Evolutionary conservation across 768 basidiomycete species (phyloP).

Genomic region (Pleurotus giganteus): DNA sequence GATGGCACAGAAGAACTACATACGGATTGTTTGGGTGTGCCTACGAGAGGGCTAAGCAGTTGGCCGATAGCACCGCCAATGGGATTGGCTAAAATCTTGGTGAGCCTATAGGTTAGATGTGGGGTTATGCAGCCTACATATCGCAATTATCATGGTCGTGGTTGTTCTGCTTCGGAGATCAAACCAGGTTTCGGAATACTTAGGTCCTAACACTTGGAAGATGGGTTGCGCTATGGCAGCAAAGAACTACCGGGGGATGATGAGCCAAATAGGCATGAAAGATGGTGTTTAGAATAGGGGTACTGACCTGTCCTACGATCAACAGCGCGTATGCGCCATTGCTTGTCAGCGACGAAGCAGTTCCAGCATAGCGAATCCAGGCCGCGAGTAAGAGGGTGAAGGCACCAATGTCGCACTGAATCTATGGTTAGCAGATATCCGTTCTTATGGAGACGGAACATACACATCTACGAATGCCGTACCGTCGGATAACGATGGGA

Average conservation of each 20-base stretch:
- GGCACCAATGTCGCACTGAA: constrained; percentile 64
- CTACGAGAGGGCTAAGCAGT: constrained; percentile 63
- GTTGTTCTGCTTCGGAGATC: constrained; percentile 73
- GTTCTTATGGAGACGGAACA: constrained; percentile 24
- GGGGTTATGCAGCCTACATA: constrained; percentile 32
- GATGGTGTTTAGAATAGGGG: too few species aligned
- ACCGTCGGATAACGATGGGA: constrained; percentile 55
- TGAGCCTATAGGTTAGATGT: too few species aligned
- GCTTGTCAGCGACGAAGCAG: constrained; percentile 48
- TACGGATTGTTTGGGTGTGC: constrained; percentile 57
- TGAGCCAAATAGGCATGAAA: too few species aligned
- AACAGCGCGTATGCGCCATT: constrained; percentile 61
- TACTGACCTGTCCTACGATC: constrained; percentile 64
- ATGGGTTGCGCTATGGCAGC: constrained; percentile 65
- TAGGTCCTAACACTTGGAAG: constrained; percentile 77
- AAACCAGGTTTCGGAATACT: constrained; percentile 85
- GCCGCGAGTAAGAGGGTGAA: constrained; percentile 54
- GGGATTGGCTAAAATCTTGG: constrained; percentile 60
- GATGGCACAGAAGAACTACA: constrained; percentile 15
- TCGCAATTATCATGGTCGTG: constrained; percentile 61
- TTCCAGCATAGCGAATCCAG: constrained; percentile 80
- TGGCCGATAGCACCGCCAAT: constrained; percentile 74
- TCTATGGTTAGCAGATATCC: not conserved
- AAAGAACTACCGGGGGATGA: constrained; percentile 57
- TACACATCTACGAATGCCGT: constrained; percentile 59